These are phyloP conservation scores for Haematococcus sp. DNA, from an alignment of 139 green algal species.

Conservation along the genomic window DNA sequence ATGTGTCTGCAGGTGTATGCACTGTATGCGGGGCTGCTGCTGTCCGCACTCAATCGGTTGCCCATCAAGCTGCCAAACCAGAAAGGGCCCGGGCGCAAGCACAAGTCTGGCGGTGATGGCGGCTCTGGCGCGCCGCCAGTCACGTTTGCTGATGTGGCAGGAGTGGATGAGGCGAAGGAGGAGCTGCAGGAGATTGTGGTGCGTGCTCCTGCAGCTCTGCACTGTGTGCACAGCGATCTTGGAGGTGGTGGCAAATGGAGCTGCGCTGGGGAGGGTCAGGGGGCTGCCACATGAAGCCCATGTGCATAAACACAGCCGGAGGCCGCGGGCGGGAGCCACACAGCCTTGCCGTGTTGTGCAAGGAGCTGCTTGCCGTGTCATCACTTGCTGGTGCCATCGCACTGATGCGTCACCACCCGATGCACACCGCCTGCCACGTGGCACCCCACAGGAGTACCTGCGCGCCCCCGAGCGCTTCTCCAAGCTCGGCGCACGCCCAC, in stretches of 20 bases:
- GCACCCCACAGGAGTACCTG: constrained; percentile 63
- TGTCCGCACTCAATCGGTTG: constrained; percentile 66
- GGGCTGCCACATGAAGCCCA: no score
- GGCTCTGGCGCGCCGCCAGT: constrained; percentile 12
- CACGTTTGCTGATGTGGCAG: constrained; percentile 85
- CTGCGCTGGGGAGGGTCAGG: no score
- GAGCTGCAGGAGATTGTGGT: constrained; percentile 88
- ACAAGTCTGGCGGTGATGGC: constrained; percentile 28
- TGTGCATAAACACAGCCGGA: no score
- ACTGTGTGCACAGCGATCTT: no score
- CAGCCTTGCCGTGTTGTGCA: no score
- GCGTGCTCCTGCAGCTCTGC: constrained; percentile 20
- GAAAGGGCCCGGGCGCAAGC: constrained; percentile 35
- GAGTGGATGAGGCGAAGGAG: constrained; percentile 87
- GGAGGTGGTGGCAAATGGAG: no score
- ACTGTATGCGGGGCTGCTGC: constrained; percentile 56
- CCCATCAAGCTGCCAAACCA: constrained; percentile 53
- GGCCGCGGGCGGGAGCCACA: no score
- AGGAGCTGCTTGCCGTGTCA: no score
- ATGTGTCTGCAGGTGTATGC: constrained; percentile 57
- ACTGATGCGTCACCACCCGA: no score
- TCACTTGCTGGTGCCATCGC: no score
- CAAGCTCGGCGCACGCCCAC: constrained; percentile 68
- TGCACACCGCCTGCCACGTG: no score
- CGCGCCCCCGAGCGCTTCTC: constrained; percentile 69